Percentiles rank a stretch among this genome's conserved stretches.
phyloP scores from a whole-genome alignment of 31 red algal genomes.

The Odonthalia washingtoniensis region DNA sequence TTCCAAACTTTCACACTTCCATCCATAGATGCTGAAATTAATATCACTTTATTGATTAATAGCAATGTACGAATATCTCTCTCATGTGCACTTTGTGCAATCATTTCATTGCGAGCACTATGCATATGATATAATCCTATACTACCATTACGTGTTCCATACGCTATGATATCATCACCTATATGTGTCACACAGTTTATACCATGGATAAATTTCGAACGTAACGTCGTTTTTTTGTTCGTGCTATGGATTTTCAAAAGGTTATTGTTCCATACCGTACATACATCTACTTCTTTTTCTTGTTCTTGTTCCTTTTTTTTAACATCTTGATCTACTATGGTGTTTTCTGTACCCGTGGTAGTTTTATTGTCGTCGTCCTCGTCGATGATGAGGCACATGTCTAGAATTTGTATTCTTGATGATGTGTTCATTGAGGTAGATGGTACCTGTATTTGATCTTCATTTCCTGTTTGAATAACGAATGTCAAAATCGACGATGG shows the following conservation, averaged over 20 bases:
- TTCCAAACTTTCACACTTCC: conserved; percentile 69
- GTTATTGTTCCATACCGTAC: conserved; percentile 56
- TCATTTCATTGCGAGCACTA: conserved; percentile 48
- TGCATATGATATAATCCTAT: conserved; percentile 68
- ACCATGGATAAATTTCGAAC: conserved; percentile 57
- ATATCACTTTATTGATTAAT: conserved; percentile 25
- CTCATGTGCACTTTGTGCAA: conserved; percentile 58
- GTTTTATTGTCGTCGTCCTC: no score
- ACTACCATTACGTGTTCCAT: conserved; percentile 54
- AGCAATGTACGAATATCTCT: conserved; percentile 48
- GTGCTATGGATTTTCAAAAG: conserved; percentile 56
- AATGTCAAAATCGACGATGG: no score
- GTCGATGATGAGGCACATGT: no score
- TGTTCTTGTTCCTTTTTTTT: neutral
- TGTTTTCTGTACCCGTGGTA: no score
- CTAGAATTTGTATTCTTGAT: no score
- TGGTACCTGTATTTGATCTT: no score
- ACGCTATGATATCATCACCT: conserved; percentile 17
- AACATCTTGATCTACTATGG: neutral
- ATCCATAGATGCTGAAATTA: conserved; percentile 71
- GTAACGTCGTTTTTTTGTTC: conserved; percentile 28
- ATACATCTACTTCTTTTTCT: conserved; percentile 5
- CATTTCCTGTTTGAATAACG: no score
- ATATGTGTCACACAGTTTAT: conserved; percentile 40
- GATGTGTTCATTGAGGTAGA: no score